Evolutionary conservation across 2,329 filamentous ascomycete species (phyloP).

Genomic region (Chaetomium strumarium): DNA sequence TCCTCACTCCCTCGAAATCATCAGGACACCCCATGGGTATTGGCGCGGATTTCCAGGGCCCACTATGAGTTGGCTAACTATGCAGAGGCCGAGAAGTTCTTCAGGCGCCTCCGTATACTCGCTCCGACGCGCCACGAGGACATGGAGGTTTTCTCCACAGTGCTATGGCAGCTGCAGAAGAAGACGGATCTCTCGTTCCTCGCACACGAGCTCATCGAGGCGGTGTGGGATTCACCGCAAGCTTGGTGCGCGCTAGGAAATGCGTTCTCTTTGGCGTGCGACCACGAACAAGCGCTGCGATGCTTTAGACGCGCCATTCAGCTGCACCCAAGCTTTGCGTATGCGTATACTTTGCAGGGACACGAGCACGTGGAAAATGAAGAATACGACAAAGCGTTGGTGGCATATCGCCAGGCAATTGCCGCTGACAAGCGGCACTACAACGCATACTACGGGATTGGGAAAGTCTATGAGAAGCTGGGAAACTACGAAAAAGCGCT

Average conservation of each 20-base stretch:
- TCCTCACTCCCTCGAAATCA: constrained; percentile 65
- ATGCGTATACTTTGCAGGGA: constrained; percentile 91
- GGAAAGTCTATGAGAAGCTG: constrained; percentile 78
- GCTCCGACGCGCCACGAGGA: constrained; percentile 81
- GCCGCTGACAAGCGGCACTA: constrained; percentile 85
- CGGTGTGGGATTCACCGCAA: constrained; percentile 83
- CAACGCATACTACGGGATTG: constrained; percentile 94
- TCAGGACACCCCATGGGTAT: constrained; percentile 87
- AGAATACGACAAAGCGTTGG: constrained; percentile 91
- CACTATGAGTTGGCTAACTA: constrained; percentile 89
- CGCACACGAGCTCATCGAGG: constrained; percentile 81
- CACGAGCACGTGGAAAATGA: constrained; percentile 95
- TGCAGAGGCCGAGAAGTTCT: constrained; percentile 78
- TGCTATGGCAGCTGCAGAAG: constrained; percentile 96
- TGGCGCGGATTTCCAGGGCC: constrained; percentile 83
- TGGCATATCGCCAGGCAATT: constrained; percentile 80
- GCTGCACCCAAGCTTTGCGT: constrained; percentile 83
- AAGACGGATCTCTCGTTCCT: constrained; percentile 89
- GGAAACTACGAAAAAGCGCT: constrained; percentile 89
- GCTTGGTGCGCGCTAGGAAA: constrained; percentile 96
- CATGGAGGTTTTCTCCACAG: constrained; percentile 97
- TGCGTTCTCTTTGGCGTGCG: constrained; percentile 83
- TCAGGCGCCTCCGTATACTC: constrained; percentile 69
- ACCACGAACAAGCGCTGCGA: constrained; percentile 88
- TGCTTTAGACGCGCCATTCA: constrained; percentile 95